Evolutionary conservation across 129 eudicot genomes (phyloP).

Genomic region (Pseudognaphalium luteoalbum): DNA sequence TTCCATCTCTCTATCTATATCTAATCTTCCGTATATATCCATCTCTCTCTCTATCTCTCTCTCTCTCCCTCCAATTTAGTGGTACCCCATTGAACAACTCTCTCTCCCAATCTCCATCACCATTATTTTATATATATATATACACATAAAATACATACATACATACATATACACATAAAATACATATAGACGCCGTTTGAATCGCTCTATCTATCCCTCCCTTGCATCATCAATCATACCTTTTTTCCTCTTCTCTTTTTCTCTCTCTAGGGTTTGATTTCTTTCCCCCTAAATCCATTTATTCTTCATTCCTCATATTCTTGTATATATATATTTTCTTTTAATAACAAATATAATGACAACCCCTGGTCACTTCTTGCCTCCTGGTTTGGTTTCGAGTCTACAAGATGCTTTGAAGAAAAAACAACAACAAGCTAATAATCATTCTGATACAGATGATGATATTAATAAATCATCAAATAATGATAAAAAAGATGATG

Average conservation of each 20-base stretch:
- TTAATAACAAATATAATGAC: constrained; percentile 23
- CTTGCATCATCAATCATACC: constrained; percentile 20
- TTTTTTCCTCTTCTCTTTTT: neutral
- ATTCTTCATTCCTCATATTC: neutral
- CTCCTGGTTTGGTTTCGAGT: constrained; percentile 84
- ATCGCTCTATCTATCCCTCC: constrained; percentile 41
- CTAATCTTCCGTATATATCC: too few relatives aligned
- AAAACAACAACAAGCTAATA: constrained; percentile 30
- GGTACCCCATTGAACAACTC: constrained; percentile 35
- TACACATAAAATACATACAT: neutral
- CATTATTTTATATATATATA: neutral
- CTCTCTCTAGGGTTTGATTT: constrained; percentile 51
- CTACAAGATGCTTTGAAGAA: constrained; percentile 58
- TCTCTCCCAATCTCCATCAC: constrained; percentile 25
- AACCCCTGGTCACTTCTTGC: constrained; percentile 50
- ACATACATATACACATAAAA: neutral
- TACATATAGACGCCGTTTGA: constrained; percentile 38
- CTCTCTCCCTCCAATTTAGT: constrained; percentile 24
- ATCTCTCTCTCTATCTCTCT: neutral
- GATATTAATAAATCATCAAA: constrained; percentile 3
- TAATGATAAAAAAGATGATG: constrained; percentile 31
- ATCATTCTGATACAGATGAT: neutral
- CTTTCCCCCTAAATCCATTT: constrained; percentile 14
- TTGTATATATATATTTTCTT: neutral
- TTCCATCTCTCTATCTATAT: too few relatives aligned